Evolutionary conservation across 108 stramenopile genomes (phyloP), one percentile per base, ranked within the genome.

Genomic region (Nannochloropsis salina): DNA sequence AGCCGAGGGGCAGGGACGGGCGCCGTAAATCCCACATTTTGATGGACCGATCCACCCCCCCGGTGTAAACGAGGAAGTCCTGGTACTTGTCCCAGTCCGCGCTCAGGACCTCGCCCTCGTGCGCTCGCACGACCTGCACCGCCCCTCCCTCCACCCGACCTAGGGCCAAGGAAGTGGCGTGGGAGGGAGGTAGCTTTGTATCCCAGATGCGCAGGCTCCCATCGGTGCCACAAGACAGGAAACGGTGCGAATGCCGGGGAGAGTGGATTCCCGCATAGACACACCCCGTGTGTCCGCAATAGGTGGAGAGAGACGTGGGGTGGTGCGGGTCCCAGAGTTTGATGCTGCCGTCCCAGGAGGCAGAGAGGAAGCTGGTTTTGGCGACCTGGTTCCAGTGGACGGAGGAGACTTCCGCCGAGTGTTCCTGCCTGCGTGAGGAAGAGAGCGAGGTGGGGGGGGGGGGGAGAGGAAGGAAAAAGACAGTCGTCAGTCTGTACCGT

Each of bases 41-140:
- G 61, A 74, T n/a, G 3, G 61, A 74, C 2, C 61, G 15, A n/a
- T 74, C 61, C 61, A 74, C 61, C 61, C 61, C 61, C n/a, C 61
- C 61, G 20, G 61, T n/a, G n/a, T 74, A 74, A 15, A 74, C 61
- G 20, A 90, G 22, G 6, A 45, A 74, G 20, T 87, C 86, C 41
- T 84, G 87, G 86, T 90, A 90, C 86, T 90, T 90, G 83, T 90
- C 89, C 90, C 90, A 90, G 80, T 90, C 90, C 42, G 87, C 89
- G 8, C 86, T 80, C 40, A 90, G 89, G 31, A 90, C 90, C 42
- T 90, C 90, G 12, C 87, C 87, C 41, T 83, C 89, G 84, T 89
- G 90, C 9, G 84, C 89, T 40, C 87, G 43, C 6, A 90, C 44
- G 41, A 87, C 15, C 2, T 83, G 42, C 42, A 31, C 81, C 22